These are phyloP conservation scores for Casuarina cunninghamiana DNA, from an alignment of 306 rosid species.

Conservation along the genomic window DNA sequence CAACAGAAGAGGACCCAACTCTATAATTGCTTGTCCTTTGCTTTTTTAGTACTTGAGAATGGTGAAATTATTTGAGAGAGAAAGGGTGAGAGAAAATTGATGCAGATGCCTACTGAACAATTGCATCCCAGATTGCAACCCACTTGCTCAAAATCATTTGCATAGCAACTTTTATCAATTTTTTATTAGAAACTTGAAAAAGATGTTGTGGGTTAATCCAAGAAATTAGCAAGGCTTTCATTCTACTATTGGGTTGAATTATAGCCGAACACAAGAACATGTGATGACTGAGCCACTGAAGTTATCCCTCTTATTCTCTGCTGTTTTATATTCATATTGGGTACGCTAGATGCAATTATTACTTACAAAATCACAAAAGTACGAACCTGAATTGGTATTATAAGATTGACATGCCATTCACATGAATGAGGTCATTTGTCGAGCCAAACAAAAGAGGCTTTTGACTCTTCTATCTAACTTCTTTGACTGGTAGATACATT, in stretches of 20 bases:
- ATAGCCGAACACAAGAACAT: neutral
- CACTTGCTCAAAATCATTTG: neutral
- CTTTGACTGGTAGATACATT: neutral
- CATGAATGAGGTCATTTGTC: neutral
- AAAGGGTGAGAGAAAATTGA: neutral
- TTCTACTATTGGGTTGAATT: neutral
- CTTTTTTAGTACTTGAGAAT: conserved; percentile 4
- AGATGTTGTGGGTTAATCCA: neutral
- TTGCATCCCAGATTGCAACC: neutral
- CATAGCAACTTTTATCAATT: neutral
- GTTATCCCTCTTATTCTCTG: neutral
- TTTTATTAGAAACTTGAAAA: neutral
- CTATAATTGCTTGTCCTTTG: conserved; percentile 26
- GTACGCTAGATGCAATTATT: neutral
- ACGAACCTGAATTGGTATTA: neutral
- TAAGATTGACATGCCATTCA: neutral
- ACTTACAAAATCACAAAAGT: neutral
- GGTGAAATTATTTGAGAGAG: conserved; percentile 9
- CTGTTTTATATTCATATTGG: neutral
- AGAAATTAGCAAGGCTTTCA: neutral
- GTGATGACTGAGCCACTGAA: neutral
- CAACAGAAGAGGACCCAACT: conserved; percentile 30
- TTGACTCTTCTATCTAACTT: neutral
- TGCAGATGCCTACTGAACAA: neutral
- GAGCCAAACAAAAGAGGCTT: neutral